phyloP scores from a whole-genome alignment of 495 filamentous ascomycete species.

The Parathielavia appendiculata region DNA sequence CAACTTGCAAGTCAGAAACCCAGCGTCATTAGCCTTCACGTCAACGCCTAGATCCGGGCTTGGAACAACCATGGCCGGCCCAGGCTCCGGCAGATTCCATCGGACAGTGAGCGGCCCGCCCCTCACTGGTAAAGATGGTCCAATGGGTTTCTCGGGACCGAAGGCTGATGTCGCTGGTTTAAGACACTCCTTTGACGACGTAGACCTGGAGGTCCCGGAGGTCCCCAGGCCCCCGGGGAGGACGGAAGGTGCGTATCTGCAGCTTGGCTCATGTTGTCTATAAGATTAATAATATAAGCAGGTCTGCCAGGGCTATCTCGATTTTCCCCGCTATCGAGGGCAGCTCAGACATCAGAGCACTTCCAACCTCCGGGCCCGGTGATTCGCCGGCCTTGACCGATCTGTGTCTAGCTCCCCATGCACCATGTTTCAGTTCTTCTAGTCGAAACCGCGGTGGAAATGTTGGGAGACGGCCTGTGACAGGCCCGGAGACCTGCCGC shows the following conservation, averaged over 20 bases:
- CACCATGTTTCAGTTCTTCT: not conserved
- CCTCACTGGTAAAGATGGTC: not conserved
- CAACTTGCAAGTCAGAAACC: not conserved
- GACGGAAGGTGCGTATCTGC: not conserved
- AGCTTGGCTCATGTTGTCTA: not conserved
- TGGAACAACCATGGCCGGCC: not conserved
- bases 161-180: not conserved
- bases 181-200: not conserved
- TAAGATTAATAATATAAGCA: not conserved
- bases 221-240: not conserved
- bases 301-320: not conserved
- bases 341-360: not conserved
- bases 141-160: not conserved
- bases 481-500: not conserved
- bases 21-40: constrained; percentile 2
- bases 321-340: not conserved
- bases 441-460: not conserved
- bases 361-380: constrained; percentile 1
- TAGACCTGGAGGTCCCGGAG: not conserved
- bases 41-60: constrained; percentile 8
- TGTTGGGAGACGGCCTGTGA: not conserved
- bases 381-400: constrained; percentile 1
- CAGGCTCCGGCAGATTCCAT: constrained; percentile 5
- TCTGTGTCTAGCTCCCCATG: too few species aligned
- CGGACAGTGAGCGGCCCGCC: not conserved